Percentiles rank a stretch among this genome's conserved stretches.
Conservation (phyloP, 2,329 filamentous ascomycete genomes). For the Stagonosporopsis cucurbitacearum region DNA sequence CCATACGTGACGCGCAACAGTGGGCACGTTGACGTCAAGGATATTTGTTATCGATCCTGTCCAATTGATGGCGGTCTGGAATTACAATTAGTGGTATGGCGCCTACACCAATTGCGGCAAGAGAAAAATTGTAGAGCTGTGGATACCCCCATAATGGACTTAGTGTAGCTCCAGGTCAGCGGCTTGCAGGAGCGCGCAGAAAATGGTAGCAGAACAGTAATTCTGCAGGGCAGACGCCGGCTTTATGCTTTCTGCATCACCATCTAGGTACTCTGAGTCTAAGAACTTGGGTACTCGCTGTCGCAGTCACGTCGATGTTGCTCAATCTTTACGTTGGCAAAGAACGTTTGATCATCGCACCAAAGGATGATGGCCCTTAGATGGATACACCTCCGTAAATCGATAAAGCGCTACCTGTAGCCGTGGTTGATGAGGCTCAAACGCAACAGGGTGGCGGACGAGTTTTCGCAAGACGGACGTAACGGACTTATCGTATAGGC, state of each 20-base stretch:
- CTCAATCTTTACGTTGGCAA: conserved; percentile 1
- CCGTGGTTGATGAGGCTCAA: conserved; percentile 4
- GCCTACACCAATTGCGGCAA: background rate
- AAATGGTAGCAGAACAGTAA: background rate
- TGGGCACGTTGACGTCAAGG: conserved; percentile 12
- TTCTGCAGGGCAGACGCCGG: background rate
- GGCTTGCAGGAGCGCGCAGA: background rate
- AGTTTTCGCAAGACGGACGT: background rate
- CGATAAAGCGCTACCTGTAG: background rate
- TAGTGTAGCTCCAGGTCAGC: conserved; percentile 11
- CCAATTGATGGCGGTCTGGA: conserved; percentile 1
- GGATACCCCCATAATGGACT: background rate
- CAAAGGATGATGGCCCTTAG: background rate
- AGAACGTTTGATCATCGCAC: background rate
- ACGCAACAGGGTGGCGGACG: background rate
- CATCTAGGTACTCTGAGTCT: conserved; percentile 13
- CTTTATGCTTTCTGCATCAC: conserved; percentile 8
- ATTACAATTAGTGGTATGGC: conserved; percentile 2
- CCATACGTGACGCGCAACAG: conserved; percentile 1
- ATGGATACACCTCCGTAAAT: background rate
- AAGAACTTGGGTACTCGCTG: background rate
- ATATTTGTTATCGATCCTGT: background rate
- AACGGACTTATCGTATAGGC: background rate
- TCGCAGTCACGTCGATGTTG: conserved; percentile 1
- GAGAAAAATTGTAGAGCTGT: background rate